phyloP scores from a whole-genome alignment of 768 basidiomycete genomes.

The Heimioporus sp. region DNA sequence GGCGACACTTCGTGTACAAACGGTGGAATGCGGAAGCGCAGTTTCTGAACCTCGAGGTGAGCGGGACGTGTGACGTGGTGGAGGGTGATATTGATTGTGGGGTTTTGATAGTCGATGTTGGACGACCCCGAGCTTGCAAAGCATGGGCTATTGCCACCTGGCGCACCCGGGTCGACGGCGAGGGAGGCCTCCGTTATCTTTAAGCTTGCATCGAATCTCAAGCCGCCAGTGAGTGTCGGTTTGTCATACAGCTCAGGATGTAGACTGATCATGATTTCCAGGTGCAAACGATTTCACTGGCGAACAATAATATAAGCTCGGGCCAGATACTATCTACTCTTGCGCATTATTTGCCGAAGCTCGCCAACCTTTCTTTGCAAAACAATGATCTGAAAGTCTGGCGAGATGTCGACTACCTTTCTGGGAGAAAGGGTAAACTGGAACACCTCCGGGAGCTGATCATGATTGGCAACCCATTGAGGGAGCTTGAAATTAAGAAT shows the following conservation, averaged over 20 bases:
- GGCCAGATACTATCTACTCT: constrained; percentile 62
- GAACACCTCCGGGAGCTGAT: constrained; percentile 69
- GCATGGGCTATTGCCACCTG: constrained; percentile 69
- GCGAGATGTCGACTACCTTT: constrained; percentile 69
- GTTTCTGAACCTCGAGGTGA: constrained; percentile 82
- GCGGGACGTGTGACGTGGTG: constrained; percentile 26
- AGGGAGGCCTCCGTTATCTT: constrained; percentile 83
- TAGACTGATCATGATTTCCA: constrained; percentile 21
- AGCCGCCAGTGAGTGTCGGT: constrained; percentile 56
- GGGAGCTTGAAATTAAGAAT: constrained; percentile 55
- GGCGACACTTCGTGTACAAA: constrained; percentile 70
- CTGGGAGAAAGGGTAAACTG: constrained; percentile 56
- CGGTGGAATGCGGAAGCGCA: constrained; percentile 68
- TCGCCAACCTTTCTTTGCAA: constrained; percentile 78
- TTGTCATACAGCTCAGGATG: neutral
- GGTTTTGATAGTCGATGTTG: constrained; percentile 58
- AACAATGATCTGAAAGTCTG: constrained; percentile 69
- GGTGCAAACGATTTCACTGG: constrained; percentile 83
- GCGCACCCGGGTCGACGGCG: constrained; percentile 55
- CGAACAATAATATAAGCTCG: constrained; percentile 67
- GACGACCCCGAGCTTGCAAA: constrained; percentile 77
- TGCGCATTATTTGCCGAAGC: constrained; percentile 70
- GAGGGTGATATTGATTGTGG: constrained; percentile 3
- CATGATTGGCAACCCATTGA: constrained; percentile 72
- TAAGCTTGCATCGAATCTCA: constrained; percentile 78